Conservation (phyloP, 768 basidiomycete genomes). For the Cubamyces lactineus region DNA sequence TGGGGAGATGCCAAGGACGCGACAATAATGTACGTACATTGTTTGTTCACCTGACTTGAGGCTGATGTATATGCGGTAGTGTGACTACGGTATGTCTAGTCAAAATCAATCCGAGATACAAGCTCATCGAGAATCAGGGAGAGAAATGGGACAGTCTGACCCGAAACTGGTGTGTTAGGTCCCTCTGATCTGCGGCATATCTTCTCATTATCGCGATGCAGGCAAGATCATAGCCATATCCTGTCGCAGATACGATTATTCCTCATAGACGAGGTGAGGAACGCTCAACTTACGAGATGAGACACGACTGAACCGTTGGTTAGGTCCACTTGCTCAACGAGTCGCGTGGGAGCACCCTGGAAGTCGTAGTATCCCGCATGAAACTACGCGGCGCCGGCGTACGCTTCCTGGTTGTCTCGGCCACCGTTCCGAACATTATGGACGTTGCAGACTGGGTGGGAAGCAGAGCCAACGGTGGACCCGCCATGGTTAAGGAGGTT, state of each 20-base stretch:
- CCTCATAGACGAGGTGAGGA: constrained; percentile 84
- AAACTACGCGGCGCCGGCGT: constrained; percentile 69
- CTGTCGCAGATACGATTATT: constrained; percentile 77
- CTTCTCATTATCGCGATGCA: constrained; percentile 28
- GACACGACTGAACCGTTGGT: neutral
- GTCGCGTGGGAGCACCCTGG: constrained; percentile 86
- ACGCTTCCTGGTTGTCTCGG: constrained; percentile 89
- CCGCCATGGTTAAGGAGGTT: constrained; percentile 75
- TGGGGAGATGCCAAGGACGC: constrained; percentile 79
- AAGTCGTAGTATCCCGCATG: constrained; percentile 95
- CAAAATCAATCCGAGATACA: neutral
- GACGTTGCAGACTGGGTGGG: constrained; percentile 93
- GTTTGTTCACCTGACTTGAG: neutral
- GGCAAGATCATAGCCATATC: constrained; percentile 66
- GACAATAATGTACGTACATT: constrained; percentile 67
- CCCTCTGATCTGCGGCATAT: neutral
- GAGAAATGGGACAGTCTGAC: constrained; percentile 98
- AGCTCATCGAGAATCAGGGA: constrained; percentile 49
- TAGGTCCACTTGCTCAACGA: constrained; percentile 95
- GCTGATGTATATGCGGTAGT: constrained; percentile 11
- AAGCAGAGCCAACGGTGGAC: constrained; percentile 39
- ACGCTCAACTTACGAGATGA: neutral
- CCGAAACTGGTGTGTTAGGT: constrained; percentile 67
- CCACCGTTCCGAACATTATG: constrained; percentile 90
- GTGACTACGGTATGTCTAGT: constrained; percentile 27